Percentiles rank a stretch among this genome's conserved stretches.
Evolutionary conservation across 106 monocot genomes (phyloP).

Genomic region (Xerophyta viscosa): DNA sequence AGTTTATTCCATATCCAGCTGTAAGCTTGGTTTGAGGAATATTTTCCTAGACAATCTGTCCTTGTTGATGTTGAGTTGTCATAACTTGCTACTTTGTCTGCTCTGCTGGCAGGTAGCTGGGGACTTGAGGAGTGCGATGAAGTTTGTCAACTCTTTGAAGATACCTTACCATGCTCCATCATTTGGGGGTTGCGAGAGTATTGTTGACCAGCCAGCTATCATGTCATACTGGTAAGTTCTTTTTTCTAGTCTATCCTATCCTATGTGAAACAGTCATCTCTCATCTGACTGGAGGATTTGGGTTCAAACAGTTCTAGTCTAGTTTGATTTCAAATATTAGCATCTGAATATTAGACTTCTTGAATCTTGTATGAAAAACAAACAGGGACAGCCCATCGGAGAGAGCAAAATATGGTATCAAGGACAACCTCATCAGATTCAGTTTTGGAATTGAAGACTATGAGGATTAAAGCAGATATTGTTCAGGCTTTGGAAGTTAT

Average conservation of each 20-base stretch:
- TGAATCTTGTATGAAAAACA: no score
- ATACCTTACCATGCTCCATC: conserved; percentile 83
- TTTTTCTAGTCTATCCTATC: neutral
- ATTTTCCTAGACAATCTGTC: no score
- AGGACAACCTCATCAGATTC: conserved; percentile 89
- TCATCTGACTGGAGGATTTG: neutral
- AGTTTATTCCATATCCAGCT: no score
- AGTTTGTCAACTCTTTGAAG: conserved; percentile 66
- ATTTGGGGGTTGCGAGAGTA: conserved; percentile 77
- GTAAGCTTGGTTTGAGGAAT: no score
- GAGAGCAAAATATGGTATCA: conserved; percentile 78
- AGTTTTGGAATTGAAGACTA: conserved; percentile 90
- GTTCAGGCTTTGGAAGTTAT: conserved; percentile 55
- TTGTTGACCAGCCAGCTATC: conserved; percentile 70
- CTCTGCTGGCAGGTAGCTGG: conserved; percentile 40
- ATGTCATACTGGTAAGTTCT: conserved; percentile 75
- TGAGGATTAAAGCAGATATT: conserved; percentile 78
- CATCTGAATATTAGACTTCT: neutral
- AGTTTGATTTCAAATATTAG: no score
- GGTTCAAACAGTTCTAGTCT: neutral
- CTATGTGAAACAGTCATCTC: neutral
- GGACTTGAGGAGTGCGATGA: conserved; percentile 38
- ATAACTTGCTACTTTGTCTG: neutral
- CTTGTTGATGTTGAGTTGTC: neutral
- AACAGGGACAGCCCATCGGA: conserved; percentile 65